These are phyloP conservation scores for Fusarium liriodendri DNA, from an alignment of 2,329 filamentous ascomycete genomes.

Conservation along the genomic window DNA sequence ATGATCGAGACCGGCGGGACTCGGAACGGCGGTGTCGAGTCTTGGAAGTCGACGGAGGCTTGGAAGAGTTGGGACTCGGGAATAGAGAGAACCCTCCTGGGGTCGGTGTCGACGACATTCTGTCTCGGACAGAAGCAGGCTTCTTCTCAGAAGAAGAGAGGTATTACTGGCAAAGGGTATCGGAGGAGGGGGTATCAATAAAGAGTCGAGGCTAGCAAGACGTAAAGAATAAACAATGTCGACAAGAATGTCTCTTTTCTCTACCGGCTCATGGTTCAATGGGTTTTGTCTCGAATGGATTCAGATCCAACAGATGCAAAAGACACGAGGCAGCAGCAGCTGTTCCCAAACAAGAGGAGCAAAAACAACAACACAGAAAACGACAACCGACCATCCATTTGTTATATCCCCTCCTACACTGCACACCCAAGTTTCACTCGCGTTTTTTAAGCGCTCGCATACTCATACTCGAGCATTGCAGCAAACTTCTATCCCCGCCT, in stretches of 20 bases:
- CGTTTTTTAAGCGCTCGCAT: slow-evolving; percentile 34
- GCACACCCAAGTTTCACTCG: neutral
- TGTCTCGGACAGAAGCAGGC: slow-evolving; percentile 37
- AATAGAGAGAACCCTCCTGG: slow-evolving; percentile 68
- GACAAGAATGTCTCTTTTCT: slow-evolving; percentile 10
- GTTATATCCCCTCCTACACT: slow-evolving; percentile 20
- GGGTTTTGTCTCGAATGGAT: neutral
- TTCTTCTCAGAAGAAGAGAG: slow-evolving; percentile 44
- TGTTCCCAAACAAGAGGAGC: neutral
- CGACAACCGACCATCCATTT: slow-evolving; percentile 10
- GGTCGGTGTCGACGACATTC: slow-evolving; percentile 54
- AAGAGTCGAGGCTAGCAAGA: slow-evolving; percentile 18
- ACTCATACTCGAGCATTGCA: slow-evolving; percentile 5
- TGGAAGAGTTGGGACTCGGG: slow-evolving; percentile 60
- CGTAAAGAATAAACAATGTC: neutral
- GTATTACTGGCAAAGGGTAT: slow-evolving; percentile 18
- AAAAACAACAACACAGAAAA: neutral
- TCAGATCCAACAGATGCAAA: neutral
- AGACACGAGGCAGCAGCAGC: slow-evolving; percentile 4
- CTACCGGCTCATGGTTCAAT: slow-evolving; percentile 44
- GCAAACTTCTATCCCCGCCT: neutral
- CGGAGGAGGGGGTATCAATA: slow-evolving; percentile 29
- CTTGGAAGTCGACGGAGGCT: slow-evolving; percentile 45
- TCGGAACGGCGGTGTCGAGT: slow-evolving; percentile 56
- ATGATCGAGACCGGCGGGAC: slow-evolving; percentile 35